Evolutionary conservation across 1,284 basidiomycete genomes (phyloP).

Genomic region (Papiliotrema laurentii): DNA sequence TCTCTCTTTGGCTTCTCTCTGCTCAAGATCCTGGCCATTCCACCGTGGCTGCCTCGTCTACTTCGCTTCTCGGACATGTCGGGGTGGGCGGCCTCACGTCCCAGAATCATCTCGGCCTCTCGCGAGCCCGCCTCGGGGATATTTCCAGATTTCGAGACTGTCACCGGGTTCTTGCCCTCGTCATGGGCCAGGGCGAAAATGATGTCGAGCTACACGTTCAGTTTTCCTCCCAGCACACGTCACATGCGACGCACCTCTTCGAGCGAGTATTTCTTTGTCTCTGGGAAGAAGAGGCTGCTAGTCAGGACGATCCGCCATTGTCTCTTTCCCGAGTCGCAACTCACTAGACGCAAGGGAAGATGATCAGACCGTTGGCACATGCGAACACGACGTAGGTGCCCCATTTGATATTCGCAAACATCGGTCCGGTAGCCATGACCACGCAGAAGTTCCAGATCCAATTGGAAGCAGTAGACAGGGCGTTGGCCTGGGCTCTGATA

Average conservation of each 20-base stretch:
- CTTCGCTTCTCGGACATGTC: neutral
- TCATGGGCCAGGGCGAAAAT: conserved; percentile 34
- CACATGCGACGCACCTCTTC: conserved; percentile 22
- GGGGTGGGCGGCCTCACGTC: conserved; percentile 1
- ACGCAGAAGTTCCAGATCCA: conserved; percentile 42
- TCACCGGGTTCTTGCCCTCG: conserved; percentile 22
- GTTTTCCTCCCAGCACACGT: neutral
- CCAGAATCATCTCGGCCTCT: conserved; percentile 34
- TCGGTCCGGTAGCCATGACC: conserved; percentile 37
- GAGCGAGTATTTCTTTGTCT: conserved; percentile 30
- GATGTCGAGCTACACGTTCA: conserved; percentile 22
- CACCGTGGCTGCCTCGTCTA: neutral
- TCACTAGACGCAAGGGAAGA: conserved; percentile 31
- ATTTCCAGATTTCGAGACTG: conserved; percentile 17
- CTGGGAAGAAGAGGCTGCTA: conserved; percentile 28
- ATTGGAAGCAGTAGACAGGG: conserved; percentile 59
- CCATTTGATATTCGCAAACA: conserved; percentile 37
- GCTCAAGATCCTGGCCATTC: neutral
- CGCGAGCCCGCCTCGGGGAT: conserved; percentile 27
- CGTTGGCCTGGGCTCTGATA: conserved; percentile 64
- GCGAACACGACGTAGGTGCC: conserved; percentile 42
- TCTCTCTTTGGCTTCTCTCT: neutral
- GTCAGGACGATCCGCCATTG: neutral
- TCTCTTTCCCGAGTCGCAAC: conserved; percentile 1
- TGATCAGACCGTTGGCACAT: conserved; percentile 33